Evolutionary conservation across 2,329 filamentous ascomycete genomes (phyloP).

Genomic region (Aspergillus phoenicis): DNA sequence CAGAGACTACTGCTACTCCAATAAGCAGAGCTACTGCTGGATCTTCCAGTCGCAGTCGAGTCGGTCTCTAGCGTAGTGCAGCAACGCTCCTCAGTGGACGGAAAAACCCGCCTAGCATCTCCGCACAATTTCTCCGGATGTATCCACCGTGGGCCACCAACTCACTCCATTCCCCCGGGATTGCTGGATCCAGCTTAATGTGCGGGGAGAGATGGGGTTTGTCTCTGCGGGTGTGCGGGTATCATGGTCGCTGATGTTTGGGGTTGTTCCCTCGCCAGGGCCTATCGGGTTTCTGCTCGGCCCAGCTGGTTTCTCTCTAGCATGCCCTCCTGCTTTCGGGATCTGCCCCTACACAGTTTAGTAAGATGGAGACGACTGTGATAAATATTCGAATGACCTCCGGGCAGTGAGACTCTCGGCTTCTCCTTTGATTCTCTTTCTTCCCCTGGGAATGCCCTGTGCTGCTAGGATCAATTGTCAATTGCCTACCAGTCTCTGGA

Average conservation of each 20-base stretch:
- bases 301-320: background rate
- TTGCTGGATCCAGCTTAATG: constrained; percentile 11
- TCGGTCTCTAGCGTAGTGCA: constrained; percentile 2
- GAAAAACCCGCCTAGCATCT: constrained; percentile 17
- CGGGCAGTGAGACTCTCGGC: background rate
- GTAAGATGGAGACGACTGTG: background rate
- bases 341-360: background rate
- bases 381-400: constrained; percentile 1
- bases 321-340: background rate
- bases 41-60: background rate
- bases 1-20: background rate
- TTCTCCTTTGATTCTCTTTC: background rate
- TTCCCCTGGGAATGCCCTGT: constrained; percentile 7
- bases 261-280: constrained; percentile 5
- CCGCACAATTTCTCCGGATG: constrained; percentile 22
- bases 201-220: constrained; percentile 14
- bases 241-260: background rate
- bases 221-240: constrained; percentile 11
- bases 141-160: constrained; percentile 11
- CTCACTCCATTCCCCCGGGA: constrained; percentile 9
- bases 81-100: constrained; percentile 16
- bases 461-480: constrained; percentile 4
- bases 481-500: background rate
- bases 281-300: constrained; percentile 3
- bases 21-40: background rate